Evolutionary conservation across 169 alveolate genomes (phyloP).

Genomic region (Eimeria tenella): DNA sequence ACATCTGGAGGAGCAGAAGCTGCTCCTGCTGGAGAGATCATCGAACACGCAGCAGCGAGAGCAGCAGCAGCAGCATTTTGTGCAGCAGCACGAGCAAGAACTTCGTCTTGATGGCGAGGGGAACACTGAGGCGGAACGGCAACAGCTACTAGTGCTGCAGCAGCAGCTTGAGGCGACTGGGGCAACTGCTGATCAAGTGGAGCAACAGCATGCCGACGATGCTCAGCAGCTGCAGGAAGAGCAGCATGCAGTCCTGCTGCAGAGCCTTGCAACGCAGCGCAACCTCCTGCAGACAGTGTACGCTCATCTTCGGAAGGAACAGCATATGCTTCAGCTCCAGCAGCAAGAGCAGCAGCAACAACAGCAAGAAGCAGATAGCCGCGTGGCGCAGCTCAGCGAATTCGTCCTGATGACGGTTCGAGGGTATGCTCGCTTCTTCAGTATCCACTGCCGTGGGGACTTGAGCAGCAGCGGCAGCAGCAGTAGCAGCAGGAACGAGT

Average conservation of each 20-base stretch:
- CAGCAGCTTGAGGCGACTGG: not conserved
- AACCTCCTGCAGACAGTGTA: conserved; percentile 7
- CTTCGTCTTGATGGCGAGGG: not conserved
- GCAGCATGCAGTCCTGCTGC: conserved; percentile 20
- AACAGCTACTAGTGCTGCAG: conserved; percentile 30
- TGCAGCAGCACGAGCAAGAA: conserved; percentile 14
- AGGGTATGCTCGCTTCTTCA: conserved; percentile 56
- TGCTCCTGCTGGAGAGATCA: not conserved
- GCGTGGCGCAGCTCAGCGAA: conserved; percentile 66
- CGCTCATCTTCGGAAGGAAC: conserved; percentile 49
- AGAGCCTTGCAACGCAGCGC: conserved; percentile 59
- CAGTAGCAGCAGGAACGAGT: conserved; percentile 5
- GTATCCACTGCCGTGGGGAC: conserved; percentile 47
- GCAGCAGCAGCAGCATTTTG: conserved; percentile 34
- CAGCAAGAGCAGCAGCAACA: conserved; percentile 43
- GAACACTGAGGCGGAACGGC: conserved; percentile 47
- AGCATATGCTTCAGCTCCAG: conserved; percentile 60
- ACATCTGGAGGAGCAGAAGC: not conserved
- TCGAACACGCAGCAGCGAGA: conserved; percentile 1
- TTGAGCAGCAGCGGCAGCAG: conserved; percentile 50
- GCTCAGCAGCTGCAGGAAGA: conserved; percentile 37
- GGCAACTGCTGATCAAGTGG: conserved; percentile 4
- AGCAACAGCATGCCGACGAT: conserved; percentile 23
- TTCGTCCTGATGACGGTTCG: conserved; percentile 55
- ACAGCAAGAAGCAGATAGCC: conserved; percentile 58